Evolutionary conservation across 2,329 filamentous ascomycete species (phyloP).

Genomic region (Aspergillus sp.): DNA sequence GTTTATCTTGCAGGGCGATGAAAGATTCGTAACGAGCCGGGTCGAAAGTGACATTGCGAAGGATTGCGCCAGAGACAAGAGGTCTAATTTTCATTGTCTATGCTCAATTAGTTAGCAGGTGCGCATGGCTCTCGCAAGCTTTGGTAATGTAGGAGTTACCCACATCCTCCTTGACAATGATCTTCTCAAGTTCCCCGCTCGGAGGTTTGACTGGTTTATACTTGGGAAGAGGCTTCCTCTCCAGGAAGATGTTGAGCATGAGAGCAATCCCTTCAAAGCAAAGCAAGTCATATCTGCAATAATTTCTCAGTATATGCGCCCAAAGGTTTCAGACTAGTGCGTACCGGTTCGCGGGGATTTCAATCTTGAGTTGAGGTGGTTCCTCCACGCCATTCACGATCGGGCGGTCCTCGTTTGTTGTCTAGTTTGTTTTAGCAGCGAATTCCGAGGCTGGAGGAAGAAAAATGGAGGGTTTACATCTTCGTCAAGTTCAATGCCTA

Average conservation of each 20-base stretch:
- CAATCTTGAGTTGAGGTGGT: constrained; percentile 92
- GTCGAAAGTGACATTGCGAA: constrained; percentile 89
- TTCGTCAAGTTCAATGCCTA: constrained; percentile 89
- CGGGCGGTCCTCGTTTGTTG: constrained; percentile 71
- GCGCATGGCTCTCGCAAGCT: not conserved
- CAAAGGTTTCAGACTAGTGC: constrained; percentile 28
- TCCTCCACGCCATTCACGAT: constrained; percentile 77
- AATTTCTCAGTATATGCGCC: constrained; percentile 21
- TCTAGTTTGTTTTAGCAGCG: constrained; percentile 45
- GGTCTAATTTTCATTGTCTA: constrained; percentile 77
- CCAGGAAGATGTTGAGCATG: constrained; percentile 93
- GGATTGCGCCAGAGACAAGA: constrained; percentile 82
- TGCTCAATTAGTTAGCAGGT: constrained; percentile 3
- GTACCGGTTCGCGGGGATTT: constrained; percentile 92
- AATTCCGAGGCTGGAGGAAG: constrained; percentile 20
- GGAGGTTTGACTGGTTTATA: constrained; percentile 73
- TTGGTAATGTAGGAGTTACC: constrained; percentile 16
- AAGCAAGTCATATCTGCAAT: constrained; percentile 73
- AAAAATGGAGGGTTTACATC: constrained; percentile 54
- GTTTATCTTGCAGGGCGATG: constrained; percentile 95
- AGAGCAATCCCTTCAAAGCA: constrained; percentile 96
- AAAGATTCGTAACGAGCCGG: constrained; percentile 92
- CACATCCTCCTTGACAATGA: constrained; percentile 72
- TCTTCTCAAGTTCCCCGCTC: constrained; percentile 71
- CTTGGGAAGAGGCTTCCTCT: constrained; percentile 71